phyloP scores from a whole-genome alignment of 2,329 filamentous ascomycete species.

The Penicillium vulpinum region DNA sequence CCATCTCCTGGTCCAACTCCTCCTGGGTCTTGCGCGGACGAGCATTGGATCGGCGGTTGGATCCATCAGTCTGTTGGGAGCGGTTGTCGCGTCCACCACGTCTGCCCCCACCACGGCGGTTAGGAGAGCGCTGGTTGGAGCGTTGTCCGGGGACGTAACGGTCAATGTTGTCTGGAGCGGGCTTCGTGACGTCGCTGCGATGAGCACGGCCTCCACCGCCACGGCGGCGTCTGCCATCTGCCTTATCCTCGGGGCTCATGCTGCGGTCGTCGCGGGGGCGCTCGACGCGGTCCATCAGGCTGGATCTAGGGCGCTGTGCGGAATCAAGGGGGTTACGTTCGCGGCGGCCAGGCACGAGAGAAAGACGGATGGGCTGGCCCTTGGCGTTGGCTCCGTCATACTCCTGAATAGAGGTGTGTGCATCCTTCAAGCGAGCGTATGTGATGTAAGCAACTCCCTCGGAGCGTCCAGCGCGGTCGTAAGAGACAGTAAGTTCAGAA shows the following conservation, averaged over 20 bases:
- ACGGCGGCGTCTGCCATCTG: slow-evolving; percentile 39
- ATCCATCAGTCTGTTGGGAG: slow-evolving; percentile 16
- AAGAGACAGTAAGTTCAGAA: slow-evolving; percentile 67
- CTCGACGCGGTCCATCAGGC: slow-evolving; percentile 66
- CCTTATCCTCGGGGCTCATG: slow-evolving; percentile 43
- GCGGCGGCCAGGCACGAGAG: slow-evolving; percentile 58
- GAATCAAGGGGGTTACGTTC: slow-evolving; percentile 52
- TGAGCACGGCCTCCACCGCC: slow-evolving; percentile 46
- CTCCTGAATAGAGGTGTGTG: slow-evolving; percentile 70
- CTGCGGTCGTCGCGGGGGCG: slow-evolving; percentile 46
- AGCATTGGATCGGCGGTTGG: slow-evolving; percentile 47
- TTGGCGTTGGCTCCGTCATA: slow-evolving; percentile 91
- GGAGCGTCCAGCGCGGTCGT: slow-evolving; percentile 85
- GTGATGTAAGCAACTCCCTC: slow-evolving; percentile 82
- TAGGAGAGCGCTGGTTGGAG: slow-evolving; percentile 42
- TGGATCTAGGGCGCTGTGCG: slow-evolving; percentile 54
- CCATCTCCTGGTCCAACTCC: slow-evolving; percentile 95
- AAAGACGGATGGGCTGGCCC: slow-evolving; percentile 77
- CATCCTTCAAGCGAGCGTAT: slow-evolving; percentile 71
- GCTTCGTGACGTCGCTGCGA: slow-evolving; percentile 56
- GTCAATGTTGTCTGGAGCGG: slow-evolving; percentile 69
- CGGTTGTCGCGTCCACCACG: slow-evolving; percentile 46
- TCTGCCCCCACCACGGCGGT: slow-evolving; percentile 50
- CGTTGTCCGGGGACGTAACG: slow-evolving; percentile 70
- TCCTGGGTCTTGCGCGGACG: slow-evolving; percentile 83